These are phyloP conservation scores for Neurospora tetraspora DNA, from an alignment of 495 filamentous ascomycete species.

Conservation along the genomic window DNA sequence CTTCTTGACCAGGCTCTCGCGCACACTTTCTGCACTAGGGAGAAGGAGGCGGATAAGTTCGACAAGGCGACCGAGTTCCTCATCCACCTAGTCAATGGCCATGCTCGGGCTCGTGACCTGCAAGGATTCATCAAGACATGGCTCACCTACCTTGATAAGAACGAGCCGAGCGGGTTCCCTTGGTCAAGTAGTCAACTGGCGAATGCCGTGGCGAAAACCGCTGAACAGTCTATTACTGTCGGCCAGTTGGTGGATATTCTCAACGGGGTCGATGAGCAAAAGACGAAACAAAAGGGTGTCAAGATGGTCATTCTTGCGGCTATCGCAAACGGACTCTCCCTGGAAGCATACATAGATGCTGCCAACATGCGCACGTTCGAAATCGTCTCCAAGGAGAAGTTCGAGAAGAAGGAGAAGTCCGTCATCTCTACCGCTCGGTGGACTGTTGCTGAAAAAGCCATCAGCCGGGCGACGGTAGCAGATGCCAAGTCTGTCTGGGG, in stretches of 20 bases:
- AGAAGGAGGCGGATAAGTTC: conserved; percentile 4
- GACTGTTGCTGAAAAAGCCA: conserved; percentile 26
- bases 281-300: neutral
- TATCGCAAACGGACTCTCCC: conserved; percentile 33
- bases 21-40: neutral
- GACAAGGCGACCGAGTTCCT: conserved; percentile 28
- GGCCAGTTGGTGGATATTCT: conserved; percentile 39
- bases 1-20: conserved; percentile 27
- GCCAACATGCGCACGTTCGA: conserved; percentile 23
- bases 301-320: conserved; percentile 33
- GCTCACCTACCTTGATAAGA: conserved; percentile 44
- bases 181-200: conserved; percentile 59
- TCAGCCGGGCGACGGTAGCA: conserved; percentile 24
- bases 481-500: conserved; percentile 26
- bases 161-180: conserved; percentile 25
- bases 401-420: conserved; percentile 12
- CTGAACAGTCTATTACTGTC: conserved; percentile 35
- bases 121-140: conserved; percentile 56
- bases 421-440: conserved; percentile 24
- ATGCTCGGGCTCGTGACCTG: conserved; percentile 54
- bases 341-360: conserved; percentile 32
- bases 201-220: conserved; percentile 25
- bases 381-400: conserved; percentile 4
- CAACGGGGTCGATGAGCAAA: conserved; percentile 24
- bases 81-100: conserved; percentile 51